Base-by-base conservation (phyloP, 495 filamentous ascomycete species). In the Penicillium lividum region DNA sequence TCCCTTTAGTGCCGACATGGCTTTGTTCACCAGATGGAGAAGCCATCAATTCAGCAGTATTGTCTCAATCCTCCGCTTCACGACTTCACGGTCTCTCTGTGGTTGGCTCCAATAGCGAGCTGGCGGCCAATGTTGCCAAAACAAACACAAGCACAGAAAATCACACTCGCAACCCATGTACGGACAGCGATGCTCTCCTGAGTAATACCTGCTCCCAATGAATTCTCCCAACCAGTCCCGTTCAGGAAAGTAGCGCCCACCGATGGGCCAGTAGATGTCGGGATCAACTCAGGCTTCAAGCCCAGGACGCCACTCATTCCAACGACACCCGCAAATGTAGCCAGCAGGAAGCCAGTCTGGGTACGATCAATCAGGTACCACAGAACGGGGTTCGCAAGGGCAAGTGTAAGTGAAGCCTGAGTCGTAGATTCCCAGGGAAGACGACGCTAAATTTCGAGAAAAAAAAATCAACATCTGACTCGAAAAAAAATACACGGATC, bases 311-410 rank as follows among this genome's bases (percentile, higher is more conserved):
- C 65, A 9, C 81, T 83, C 42, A 92, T 89, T 5, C 93, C 93
- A 3, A 77, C 73, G 52, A 93, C 51, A 3, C 89, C 88, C n/a
- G 94, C 86, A 1, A 84, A 67, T 5, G 84, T 74, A 0, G 89
- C 89, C 44, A 97, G 77, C 42, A 92, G 58, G 68, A 97, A 91
- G 16, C 94, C 94, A 13, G 90, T 82, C 63, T 84, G 86, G 27
- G 91, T 92, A 44, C 93, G 89, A 76, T 98, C 94, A 65, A 98
- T 86, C 27, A 98, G 78, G 69, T 95, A 98, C 94, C 94, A 98
- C 27, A 98, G 78, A 25, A 93, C 90, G 4, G 94, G 93, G 67
- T 98, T 98, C 5, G 87, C 91, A 53, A 98, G 86, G 4, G 93
- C 90, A 8, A 98, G 86, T 1, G 93, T 95, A 5, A 96, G 68